Base-by-base conservation (phyloP, 805 yeast species). In the Jamesozyma rosinii region DNA sequence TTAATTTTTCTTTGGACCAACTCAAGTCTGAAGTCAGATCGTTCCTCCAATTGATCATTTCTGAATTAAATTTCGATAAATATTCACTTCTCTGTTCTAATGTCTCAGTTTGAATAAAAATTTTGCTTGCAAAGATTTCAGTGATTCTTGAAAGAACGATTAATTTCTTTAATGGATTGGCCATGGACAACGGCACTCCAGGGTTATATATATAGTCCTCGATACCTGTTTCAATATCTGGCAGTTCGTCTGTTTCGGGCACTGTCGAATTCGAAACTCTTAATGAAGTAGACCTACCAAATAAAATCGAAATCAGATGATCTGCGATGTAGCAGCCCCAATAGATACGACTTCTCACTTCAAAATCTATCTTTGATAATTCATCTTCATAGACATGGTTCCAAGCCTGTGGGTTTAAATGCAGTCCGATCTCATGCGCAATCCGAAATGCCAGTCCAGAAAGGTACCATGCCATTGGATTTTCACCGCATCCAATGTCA, bases 301-400 rank as follows among this genome's bases (percentile, higher is more conserved):
- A 63, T 17, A 76, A 59, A 32, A 76, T 61, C 44, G 79, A 69
- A 30, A 76, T 72, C 49, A 77, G 69, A 53, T 75, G 81, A 55
- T 77, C 83, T 5, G 77, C 78, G 49, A 77, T 61, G 51, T 72
- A 77, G 37, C 76, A 69, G 5, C 82, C 82, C 83, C 83, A 77
- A 53, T 73, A 74, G 15, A 77, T 72, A 46, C 83, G 61, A 46
- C 76, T 69, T 49, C 81, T 65, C 35, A 77, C 76, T 36, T 72
- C 74, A 31, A 70, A 68, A 49, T 75, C 77, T 31, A 74, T 63
- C 17, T 67, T 66, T 21, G 68, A 60, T 35, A 71, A 57, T 38
- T 66, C 64, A 33, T 63, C 67, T 31, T 51, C 60, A 41, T 59
- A 55, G n/a, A 65, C 65, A 42, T 57, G 45, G 51, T 67, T 69